Percentiles rank a stretch among this genome's conserved stretches.
phyloP scores from a whole-genome alignment of 2,329 filamentous ascomycete genomes.

The Sphaerulina musiva region DNA sequence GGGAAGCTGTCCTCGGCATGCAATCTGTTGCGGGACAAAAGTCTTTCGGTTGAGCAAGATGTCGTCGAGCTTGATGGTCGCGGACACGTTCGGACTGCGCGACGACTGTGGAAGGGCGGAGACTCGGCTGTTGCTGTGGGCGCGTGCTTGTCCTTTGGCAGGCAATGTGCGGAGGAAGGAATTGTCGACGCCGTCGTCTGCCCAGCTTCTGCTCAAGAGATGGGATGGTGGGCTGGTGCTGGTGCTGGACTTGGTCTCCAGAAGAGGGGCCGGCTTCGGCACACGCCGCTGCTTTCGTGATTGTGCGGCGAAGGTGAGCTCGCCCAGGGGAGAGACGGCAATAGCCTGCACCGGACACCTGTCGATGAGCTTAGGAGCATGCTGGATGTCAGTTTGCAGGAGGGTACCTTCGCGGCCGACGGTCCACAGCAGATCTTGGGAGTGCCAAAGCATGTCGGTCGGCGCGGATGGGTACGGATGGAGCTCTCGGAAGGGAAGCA shows the following conservation, averaged over 20 bases:
- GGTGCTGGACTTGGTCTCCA: slow-evolving; percentile 11
- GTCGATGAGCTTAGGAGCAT: slow-evolving; percentile 53
- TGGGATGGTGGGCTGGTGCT: slow-evolving; percentile 34
- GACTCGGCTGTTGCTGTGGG: slow-evolving; percentile 15
- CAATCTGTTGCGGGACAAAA: slow-evolving; percentile 25
- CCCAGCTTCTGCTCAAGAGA: slow-evolving; percentile 38
- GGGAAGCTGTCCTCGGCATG: slow-evolving; percentile 23
- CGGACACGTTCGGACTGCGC: slow-evolving; percentile 13
- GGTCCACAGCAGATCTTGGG: slow-evolving; percentile 59
- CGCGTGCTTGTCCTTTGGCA: slow-evolving; percentile 10
- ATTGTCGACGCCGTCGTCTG: slow-evolving; percentile 54
- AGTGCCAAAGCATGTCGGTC: slow-evolving; percentile 58
- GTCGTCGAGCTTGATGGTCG: slow-evolving; percentile 31
- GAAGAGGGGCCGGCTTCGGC: slow-evolving; percentile 17
- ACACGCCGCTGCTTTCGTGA: slow-evolving; percentile 41
- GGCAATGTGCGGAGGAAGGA: slow-evolving; percentile 43
- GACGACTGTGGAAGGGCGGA: slow-evolving; percentile 11
- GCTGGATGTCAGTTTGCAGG: slow-evolving; percentile 56
- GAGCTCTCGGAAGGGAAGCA: slow-evolving; percentile 57
- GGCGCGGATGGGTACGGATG: slow-evolving; percentile 50
- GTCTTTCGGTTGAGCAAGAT: slow-evolving; percentile 26
- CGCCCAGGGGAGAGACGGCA: slow-evolving; percentile 52
- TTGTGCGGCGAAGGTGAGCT: slow-evolving; percentile 51
- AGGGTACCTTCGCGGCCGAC: slow-evolving; percentile 57
- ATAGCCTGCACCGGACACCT: slow-evolving; percentile 52